phyloP scores from a whole-genome alignment of 208 protist genomes.

The Leishmania amazonensis region DNA sequence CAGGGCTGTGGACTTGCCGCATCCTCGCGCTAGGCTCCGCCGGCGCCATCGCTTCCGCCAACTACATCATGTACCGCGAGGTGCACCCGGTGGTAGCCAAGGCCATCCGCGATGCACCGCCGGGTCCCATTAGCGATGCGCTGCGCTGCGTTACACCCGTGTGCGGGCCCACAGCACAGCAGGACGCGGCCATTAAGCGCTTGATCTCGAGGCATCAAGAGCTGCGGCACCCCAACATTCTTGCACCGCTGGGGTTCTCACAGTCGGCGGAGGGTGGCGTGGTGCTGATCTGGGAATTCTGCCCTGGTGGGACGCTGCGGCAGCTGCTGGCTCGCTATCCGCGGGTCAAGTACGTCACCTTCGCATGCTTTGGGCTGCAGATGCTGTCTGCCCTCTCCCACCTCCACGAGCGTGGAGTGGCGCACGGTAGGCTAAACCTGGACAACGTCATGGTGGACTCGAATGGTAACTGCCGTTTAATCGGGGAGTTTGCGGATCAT shows the following conservation, averaged over 20 bases:
- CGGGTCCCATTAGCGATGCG: conserved; percentile 6
- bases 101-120: not conserved
- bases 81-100: not conserved
- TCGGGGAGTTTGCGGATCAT: conserved; percentile 36
- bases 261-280: conserved; percentile 9
- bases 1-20: not conserved
- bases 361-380: conserved; percentile 48
- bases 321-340: conserved; percentile 31
- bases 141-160: conserved; percentile 17
- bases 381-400: conserved; percentile 58
- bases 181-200: not conserved
- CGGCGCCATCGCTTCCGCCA: not conserved
- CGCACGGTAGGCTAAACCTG: conserved; percentile 70
- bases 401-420: conserved; percentile 52
- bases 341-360: conserved; percentile 10
- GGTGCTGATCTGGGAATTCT: conserved; percentile 39
- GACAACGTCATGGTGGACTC: conserved; percentile 63
- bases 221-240: conserved; percentile 19
- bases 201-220: not conserved
- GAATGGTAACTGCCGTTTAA: conserved; percentile 65
- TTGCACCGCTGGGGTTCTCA: conserved; percentile 6
- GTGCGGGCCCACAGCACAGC: conserved; percentile 4
- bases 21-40: conserved; percentile 8
- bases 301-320: conserved; percentile 38
- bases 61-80: not conserved